These are phyloP conservation scores for Kondoa subrosea DNA, from an alignment of 768 basidiomycete genomes.

Conservation along the genomic window DNA sequence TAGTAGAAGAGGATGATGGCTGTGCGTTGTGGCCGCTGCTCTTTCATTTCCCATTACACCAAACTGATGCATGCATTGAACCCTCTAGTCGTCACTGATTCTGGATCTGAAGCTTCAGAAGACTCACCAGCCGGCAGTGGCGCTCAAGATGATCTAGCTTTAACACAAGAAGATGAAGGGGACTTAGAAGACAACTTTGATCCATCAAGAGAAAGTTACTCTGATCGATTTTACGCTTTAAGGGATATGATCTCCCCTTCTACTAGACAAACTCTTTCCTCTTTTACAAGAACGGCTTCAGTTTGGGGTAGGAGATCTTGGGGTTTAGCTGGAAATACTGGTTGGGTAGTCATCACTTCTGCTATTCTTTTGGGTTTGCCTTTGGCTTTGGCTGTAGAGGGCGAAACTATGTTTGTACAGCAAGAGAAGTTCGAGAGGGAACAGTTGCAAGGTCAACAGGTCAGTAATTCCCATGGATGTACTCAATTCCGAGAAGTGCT, in stretches of 20 bases:
- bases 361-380: conserved; percentile 87
- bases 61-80: neutral
- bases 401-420: conserved; percentile 81
- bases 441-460: conserved; percentile 86
- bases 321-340: conserved; percentile 64
- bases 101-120: conserved; percentile 32
- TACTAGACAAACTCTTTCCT: conserved; percentile 58
- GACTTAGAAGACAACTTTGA: conserved; percentile 38
- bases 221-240: conserved; percentile 76
- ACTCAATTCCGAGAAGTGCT: neutral
- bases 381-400: conserved; percentile 79
- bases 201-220: conserved; percentile 46
- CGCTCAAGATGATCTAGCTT: conserved; percentile 13
- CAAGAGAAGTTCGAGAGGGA: conserved; percentile 89
- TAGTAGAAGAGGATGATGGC: neutral
- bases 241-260: conserved; percentile 89
- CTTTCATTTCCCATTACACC: neutral
- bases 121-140: too few species aligned
- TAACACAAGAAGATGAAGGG: conserved; percentile 19
- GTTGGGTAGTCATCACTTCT: conserved; percentile 88
- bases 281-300: conserved; percentile 46
- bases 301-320: conserved; percentile 50
- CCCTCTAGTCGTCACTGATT: neutral
- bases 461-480: conserved; percentile 31
- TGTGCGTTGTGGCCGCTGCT: too few species aligned